A percentile compares a stretch with the other conserved stretches of the same genome.
Conservation (phyloP, 1,139 yeast genomes). For the Torulaspora pretoriensis region DNA sequence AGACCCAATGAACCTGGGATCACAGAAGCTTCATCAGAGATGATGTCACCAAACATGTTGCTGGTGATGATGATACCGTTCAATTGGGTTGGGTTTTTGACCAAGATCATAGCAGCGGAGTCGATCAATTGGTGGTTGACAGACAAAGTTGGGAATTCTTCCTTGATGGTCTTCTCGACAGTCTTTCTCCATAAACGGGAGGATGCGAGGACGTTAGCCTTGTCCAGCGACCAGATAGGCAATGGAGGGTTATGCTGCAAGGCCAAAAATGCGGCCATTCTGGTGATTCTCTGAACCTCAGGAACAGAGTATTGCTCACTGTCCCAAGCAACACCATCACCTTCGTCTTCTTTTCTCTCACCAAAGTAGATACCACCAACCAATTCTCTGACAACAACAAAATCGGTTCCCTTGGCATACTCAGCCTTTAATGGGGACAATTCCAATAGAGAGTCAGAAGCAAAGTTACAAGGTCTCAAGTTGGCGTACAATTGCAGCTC, state of each 20-base stretch:
- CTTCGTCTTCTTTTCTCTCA: conserved; percentile 87
- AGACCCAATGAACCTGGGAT: conserved; percentile 96
- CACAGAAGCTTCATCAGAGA: conserved; percentile 95
- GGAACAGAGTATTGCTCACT: conserved; percentile 86
- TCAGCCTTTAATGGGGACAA: conserved; percentile 84
- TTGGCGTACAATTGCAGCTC: conserved; percentile 92
- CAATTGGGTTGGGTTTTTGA: conserved; percentile 81
- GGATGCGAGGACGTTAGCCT: conserved; percentile 94
- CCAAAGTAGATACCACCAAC: conserved; percentile 99
- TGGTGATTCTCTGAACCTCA: conserved; percentile 89
- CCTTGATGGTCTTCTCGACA: conserved; percentile 74
- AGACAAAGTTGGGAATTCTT: conserved; percentile 83
- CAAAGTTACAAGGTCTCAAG: conserved; percentile 93
- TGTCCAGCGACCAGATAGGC: conserved; percentile 93
- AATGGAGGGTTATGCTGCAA: conserved; percentile 88
- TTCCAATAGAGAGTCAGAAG: conserved; percentile 76
- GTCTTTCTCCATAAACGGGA: conserved; percentile 95
- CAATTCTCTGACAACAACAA: conserved; percentile 88
- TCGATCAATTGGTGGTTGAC: conserved; percentile 93
- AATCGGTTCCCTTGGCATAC: conserved; percentile 83
- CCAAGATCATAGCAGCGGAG: conserved; percentile 96
- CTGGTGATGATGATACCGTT: conserved; percentile 90
- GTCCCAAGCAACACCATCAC: conserved; percentile 83
- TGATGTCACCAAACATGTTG: conserved; percentile 97
- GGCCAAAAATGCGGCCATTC: conserved; percentile 98